These are phyloP conservation scores for Reutealis trisperma DNA, from an alignment of 345 rosid genomes.

Conservation along the genomic window DNA sequence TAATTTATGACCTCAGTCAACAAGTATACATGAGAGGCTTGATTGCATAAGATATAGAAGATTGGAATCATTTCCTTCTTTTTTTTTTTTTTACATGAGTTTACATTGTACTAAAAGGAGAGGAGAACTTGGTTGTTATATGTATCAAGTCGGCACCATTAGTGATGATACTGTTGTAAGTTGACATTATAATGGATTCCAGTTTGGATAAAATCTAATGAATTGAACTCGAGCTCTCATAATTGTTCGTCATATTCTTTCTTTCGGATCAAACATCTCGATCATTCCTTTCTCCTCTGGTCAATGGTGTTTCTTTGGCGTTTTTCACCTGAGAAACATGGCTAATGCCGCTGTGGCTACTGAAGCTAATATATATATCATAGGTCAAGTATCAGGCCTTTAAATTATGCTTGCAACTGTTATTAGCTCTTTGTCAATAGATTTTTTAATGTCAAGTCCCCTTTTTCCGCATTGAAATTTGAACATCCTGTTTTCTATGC, in stretches of 20 bases:
- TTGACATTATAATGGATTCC: neutral
- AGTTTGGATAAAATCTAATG: neutral
- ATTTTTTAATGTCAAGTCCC: neutral
- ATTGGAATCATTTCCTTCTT: too few relatives aligned
- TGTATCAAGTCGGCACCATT: neutral
- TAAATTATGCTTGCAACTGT: neutral
- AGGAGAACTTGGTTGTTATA: neutral
- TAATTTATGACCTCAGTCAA: neutral
- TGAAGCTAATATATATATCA: neutral
- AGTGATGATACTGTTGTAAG: neutral
- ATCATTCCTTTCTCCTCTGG: neutral
- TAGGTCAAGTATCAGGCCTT: neutral
- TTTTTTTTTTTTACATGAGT: too few relatives aligned
- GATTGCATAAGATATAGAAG: neutral
- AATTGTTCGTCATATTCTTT: neutral
- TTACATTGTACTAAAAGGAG: neutral
- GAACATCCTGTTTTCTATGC: conserved; percentile 9
- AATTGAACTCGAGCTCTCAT: neutral
- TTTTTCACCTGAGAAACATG: neutral
- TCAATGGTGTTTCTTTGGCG: conserved; percentile 3
- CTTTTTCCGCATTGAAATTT: neutral
- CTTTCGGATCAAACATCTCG: neutral
- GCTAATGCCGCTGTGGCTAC: neutral
- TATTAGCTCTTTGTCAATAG: neutral
- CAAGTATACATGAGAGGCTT: neutral